Base-by-base conservation (phyloP, 805 yeast species). In the Candida sonorensis region DNA sequence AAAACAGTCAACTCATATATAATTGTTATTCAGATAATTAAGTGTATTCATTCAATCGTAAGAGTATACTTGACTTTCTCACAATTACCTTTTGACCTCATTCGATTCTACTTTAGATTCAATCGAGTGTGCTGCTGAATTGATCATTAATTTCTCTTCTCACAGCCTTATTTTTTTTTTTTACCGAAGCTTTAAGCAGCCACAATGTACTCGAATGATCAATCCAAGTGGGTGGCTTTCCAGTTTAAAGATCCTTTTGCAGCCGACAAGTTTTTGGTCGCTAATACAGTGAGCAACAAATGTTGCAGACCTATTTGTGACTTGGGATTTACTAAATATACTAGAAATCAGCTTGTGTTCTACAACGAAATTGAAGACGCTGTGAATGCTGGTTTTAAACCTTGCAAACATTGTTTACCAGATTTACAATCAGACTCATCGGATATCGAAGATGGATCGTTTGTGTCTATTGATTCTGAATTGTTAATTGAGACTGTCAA, bases 251-350 rank as follows among this genome's bases (percentile, higher is more conserved):
- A 78, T 46, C 82, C 85, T 1, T 74, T 73, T 44, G 79, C 83
- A 10, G 69, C 79, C 0, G 71, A 70, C 26, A 57, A 72, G 17
- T 80, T 79, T 42, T 56, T 62, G 30, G 80, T 75, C 15, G 65
- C 75, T 44, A 66, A 68, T 49, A 59, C 59, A 36, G 50, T 56
- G 19, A 53, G 54, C 17, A 59, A 60, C 34, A 42, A 46, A n/a
- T 67, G 71, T 31, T 80, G 87, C 44, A 72, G 84, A 30, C 86
- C 88, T 5, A 79, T 75, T 46, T 81, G 88, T 53, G 83, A 75
- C 35, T 34, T 53, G 38, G 58, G 55, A 10, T 56, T 65, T 24
- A 62, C 64, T 17, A 57, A 59, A 17, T 57, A 66, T 37, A 61
- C 69, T 43, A 57, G 62, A 44, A 40, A 59, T 23, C 76, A 72